Base-by-base conservation (phyloP, 2,329 filamentous ascomycete species). In the Claviceps sorghi region DNA sequence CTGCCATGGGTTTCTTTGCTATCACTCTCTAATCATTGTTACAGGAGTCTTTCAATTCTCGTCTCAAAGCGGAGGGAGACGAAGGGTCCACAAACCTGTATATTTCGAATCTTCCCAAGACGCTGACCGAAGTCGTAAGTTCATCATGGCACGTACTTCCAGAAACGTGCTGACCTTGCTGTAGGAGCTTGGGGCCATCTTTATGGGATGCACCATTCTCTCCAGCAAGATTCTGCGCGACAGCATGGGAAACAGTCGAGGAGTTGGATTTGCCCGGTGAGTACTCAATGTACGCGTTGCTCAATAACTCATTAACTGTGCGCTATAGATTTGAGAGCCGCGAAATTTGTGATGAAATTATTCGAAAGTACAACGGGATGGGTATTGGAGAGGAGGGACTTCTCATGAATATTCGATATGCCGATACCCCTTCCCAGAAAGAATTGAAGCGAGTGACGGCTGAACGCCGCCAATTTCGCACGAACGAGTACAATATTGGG, bases 171-270 rank as follows among this genome's bases (percentile, higher is more conserved):
- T 63, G 21, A 64, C 52, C 17, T 2, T 2, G 19, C 6, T 32
- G 1, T 60, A 86, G 81, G 85, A 88, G 68, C 78, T 88, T 60
- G 84, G 82, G 63, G 82, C 79, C 57, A 89, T 88, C 65, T 95
- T 87, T 72, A 76, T 78, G 54, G 84, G 84, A 52, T 88, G 84
- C 69, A 83, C 83, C 61, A 91, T 96, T 57, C 79, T 93, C 64
- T 97, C 91, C 2, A 90, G 88, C 76, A 90, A 94, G 71, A 95
- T 98, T 60, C 85, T 96, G 57, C 88, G 91, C 49, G 91, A 97
- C 67, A 82, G 80, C 61, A 85, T 90, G 66, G 93, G 90, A 54
- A 89, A 93, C 63, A 95, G 91, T 67, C 91, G 94, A 61, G 91
- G 94, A 59, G 93, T 98, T 65, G 93, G 93, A 40, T 98, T 98